These are phyloP conservation scores for Eucalyptus caleyi DNA, from an alignment of 345 rosid species.

Conservation along the genomic window DNA sequence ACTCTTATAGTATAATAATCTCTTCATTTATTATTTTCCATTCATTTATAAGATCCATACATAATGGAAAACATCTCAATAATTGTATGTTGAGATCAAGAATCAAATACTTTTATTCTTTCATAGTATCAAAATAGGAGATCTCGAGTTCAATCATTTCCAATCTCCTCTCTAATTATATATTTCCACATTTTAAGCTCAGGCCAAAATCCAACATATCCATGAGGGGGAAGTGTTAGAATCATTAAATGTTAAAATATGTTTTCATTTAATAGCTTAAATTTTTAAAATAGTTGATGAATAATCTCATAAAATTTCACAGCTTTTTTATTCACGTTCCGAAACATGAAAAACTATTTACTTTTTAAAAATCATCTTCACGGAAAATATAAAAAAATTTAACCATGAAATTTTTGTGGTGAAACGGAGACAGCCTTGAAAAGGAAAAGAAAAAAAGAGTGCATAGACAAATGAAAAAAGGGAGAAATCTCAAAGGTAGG, in stretches of 20 bases:
- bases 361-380: background rate
- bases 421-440: background rate
- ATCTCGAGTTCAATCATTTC: no score
- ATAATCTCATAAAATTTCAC: accelerated
- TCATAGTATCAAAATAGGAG: no score
- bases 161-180: no score
- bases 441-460: background rate
- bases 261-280: accelerated
- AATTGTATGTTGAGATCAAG: no score
- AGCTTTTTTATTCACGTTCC: accelerated
- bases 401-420: background rate
- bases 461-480: background rate
- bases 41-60: no score
- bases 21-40: no score
- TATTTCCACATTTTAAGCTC: no score
- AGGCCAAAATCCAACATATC: accelerated
- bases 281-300: accelerated
- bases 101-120: no score
- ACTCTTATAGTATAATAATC: no score
- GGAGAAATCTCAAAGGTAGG: background rate
- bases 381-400: background rate
- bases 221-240: accelerated
- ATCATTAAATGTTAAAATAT: no score
- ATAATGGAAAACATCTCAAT: no score
- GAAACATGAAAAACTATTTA: background rate